Percentiles rank a stretch among this genome's conserved stretches.
phyloP scores from a whole-genome alignment of 2,329 filamentous ascomycete species.

The Lasiodiplodia sp. region DNA sequence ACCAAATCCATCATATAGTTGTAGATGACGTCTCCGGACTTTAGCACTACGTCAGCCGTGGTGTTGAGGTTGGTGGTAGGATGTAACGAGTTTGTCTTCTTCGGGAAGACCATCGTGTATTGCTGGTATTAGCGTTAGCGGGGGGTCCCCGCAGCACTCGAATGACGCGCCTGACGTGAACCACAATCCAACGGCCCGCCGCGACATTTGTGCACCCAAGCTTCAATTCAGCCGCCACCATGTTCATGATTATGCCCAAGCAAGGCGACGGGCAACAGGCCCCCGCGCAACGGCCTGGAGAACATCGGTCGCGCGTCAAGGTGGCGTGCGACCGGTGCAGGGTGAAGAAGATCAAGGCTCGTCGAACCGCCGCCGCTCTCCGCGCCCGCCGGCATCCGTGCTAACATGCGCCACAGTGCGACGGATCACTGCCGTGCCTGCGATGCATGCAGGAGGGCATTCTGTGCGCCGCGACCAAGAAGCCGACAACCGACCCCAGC shows the following conservation, averaged over 20 bases:
- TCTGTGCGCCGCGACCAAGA: neutral
- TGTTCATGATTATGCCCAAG: constrained; percentile 15
- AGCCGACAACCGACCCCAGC: neutral
- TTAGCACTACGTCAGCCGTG: too few species aligned
- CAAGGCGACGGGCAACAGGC: neutral
- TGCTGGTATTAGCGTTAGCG: too few species aligned
- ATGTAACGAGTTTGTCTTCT: too few species aligned
- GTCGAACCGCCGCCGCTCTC: neutral
- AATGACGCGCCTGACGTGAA: too few species aligned
- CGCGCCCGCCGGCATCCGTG: neutral
- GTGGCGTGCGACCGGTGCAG: constrained; percentile 5
- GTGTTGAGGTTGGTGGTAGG: too few species aligned
- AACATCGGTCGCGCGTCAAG: neutral
- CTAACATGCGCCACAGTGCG: constrained; percentile 3
- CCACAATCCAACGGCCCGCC: too few species aligned
- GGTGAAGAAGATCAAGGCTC: constrained; percentile 8
- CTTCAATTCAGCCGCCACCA: neutral
- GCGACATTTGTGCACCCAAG: too few species aligned
- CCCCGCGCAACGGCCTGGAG: neutral
- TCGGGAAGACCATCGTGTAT: too few species aligned
- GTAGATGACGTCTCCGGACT: too few species aligned
- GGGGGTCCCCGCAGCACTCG: too few species aligned
- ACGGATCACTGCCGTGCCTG: neutral
- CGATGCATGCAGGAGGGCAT: too few species aligned
- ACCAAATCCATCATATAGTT: too few species aligned